phyloP scores from a whole-genome alignment of 2,329 filamentous ascomycete species.

The Exophiala xenobiotica region DNA sequence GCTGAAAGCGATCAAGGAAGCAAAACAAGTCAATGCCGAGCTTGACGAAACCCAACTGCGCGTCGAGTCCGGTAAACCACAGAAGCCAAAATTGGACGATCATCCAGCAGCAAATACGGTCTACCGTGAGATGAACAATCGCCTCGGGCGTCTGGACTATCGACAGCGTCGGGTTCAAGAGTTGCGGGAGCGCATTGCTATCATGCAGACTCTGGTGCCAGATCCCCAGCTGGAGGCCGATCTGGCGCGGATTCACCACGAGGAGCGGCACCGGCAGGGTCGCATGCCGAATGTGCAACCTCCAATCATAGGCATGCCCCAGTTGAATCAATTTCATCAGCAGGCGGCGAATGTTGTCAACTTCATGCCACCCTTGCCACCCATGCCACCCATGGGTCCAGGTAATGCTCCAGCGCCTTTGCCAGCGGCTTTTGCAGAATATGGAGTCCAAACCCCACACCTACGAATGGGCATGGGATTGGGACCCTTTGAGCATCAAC shows the following conservation, averaged over 20 bases:
- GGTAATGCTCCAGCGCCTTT: too few species aligned
- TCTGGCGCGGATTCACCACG: neutral
- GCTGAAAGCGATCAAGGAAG: constrained; percentile 32
- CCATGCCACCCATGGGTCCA: too few species aligned
- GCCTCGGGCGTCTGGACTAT: constrained; percentile 7
- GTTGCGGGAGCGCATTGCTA: constrained; percentile 1
- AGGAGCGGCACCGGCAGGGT: neutral
- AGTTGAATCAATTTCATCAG: too few species aligned
- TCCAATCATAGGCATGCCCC: neutral
- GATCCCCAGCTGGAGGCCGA: constrained; percentile 7
- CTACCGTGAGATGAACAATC: constrained; percentile 11
- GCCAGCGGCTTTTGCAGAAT: too few species aligned
- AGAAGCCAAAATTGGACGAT: constrained; percentile 2
- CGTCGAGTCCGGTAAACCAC: constrained; percentile 20
- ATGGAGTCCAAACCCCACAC: too few species aligned
- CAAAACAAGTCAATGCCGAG: constrained; percentile 31
- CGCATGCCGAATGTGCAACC: neutral
- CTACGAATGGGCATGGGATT: too few species aligned
- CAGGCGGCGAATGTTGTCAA: too few species aligned
- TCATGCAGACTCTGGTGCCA: constrained; percentile 6
- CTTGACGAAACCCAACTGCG: constrained; percentile 26
- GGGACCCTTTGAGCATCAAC: too few species aligned
- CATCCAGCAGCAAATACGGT: constrained; percentile 13
- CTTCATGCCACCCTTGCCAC: too few species aligned
- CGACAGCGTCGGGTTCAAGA: constrained; percentile 5